phyloP scores from a whole-genome alignment of 129 eudicot genomes.

The Sambucus nigra region DNA sequence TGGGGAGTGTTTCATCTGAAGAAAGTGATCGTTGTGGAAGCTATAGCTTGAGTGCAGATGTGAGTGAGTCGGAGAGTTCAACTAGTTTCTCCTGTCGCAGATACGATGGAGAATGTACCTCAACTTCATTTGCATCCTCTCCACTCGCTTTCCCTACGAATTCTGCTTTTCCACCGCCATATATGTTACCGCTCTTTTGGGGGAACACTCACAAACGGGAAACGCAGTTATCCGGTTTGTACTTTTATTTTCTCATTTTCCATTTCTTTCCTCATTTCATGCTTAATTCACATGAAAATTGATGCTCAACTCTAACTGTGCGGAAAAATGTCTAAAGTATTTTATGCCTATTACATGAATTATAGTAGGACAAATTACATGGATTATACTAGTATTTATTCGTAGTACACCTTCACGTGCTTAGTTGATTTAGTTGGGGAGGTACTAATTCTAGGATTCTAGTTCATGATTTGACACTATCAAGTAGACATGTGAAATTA shows the following conservation, averaged over 20 bases:
- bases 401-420: too few species aligned
- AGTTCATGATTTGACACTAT: too few species aligned
- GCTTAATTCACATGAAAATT: background rate
- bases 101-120: slow-evolving; percentile 35
- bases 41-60: slow-evolving; percentile 77
- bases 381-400: too few species aligned
- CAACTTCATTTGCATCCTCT: slow-evolving; percentile 50
- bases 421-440: too few species aligned
- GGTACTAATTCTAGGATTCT: too few species aligned
- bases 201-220: slow-evolving; percentile 25
- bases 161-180: too few species aligned
- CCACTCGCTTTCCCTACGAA: too few species aligned
- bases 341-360: too few species aligned
- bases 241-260: background rate
- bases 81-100: slow-evolving; percentile 36
- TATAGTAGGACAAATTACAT: too few species aligned
- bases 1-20: slow-evolving; percentile 48
- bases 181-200: slow-evolving; percentile 18
- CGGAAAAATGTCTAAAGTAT: too few species aligned
- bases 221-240: slow-evolving; percentile 46
- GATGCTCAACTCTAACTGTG: too few species aligned
- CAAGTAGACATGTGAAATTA: too few species aligned
- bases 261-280: background rate
- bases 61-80: slow-evolving; percentile 89
- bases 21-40: slow-evolving; percentile 58